A percentile compares a stretch with the other conserved stretches of the same genome.
Evolutionary conservation across 805 yeast species (phyloP).

Genomic region (Tetrapisispora iriomotensis): DNA sequence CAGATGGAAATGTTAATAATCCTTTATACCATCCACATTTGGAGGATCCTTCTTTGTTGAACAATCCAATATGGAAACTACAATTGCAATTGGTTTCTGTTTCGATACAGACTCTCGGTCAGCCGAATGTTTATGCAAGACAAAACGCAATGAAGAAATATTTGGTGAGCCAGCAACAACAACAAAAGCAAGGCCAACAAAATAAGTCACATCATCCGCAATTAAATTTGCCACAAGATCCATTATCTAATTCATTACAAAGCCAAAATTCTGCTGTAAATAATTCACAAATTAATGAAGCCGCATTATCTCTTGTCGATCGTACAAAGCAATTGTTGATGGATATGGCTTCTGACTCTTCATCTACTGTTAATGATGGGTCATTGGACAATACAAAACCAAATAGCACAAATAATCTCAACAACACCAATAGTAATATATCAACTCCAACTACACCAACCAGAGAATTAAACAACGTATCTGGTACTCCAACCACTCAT

Average conservation of each 20-base stretch:
- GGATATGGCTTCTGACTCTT: constrained; percentile 22
- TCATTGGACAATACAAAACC: background rate
- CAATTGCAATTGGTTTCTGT: constrained; percentile 28
- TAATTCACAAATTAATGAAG: constrained; percentile 17
- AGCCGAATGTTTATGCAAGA: constrained; percentile 30
- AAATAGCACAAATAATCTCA: constrained; percentile 2
- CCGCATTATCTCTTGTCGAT: constrained; percentile 26
- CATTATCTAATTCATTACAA: constrained; percentile 1
- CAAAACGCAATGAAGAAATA: constrained; percentile 31
- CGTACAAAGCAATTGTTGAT: constrained; percentile 25
- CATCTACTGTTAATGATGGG: background rate
- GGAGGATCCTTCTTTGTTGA: constrained; percentile 24
- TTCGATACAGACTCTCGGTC: constrained; percentile 28
- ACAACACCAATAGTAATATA: constrained; percentile 17
- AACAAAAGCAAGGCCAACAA: constrained; percentile 4
- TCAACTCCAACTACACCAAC: constrained; percentile 29
- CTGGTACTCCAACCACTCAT: constrained; percentile 17
- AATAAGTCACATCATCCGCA: background rate
- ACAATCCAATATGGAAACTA: constrained; percentile 30
- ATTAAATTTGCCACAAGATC: constrained; percentile 2
- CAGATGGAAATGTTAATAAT: constrained; percentile 21
- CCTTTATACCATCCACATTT: constrained; percentile 29
- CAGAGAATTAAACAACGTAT: constrained; percentile 19
- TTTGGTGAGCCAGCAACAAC: constrained; percentile 18
- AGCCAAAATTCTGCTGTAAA: constrained; percentile 1